These are phyloP conservation scores for Endothia cerciana DNA, from an alignment of 2,329 filamentous ascomycete genomes.

Conservation along the genomic window DNA sequence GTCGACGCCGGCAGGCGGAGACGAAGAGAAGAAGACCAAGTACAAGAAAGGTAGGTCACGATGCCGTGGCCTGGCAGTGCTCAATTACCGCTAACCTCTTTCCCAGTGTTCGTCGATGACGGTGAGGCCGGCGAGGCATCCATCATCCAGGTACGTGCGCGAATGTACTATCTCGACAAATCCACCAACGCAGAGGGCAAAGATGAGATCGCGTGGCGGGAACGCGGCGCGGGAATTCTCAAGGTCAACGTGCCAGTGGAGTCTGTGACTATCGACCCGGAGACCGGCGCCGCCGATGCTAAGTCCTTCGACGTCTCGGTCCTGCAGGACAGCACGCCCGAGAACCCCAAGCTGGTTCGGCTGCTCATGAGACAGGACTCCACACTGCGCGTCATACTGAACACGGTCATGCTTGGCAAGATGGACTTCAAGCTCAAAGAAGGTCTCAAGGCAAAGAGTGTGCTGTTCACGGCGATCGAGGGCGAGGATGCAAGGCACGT, in stretches of 20 bases:
- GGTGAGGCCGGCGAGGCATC: conserved; percentile 85
- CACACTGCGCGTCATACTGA: conserved; percentile 83
- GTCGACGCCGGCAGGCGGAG: conserved; percentile 47
- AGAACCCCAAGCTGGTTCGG: conserved; percentile 59
- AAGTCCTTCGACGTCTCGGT: conserved; percentile 60
- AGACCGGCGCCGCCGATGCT: conserved; percentile 52
- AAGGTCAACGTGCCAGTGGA: conserved; percentile 77
- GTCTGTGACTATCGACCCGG: conserved; percentile 57
- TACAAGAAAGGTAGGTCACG: conserved; percentile 68
- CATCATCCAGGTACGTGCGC: conserved; percentile 75
- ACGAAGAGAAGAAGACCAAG: conserved; percentile 68
- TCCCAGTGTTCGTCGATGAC: conserved; percentile 72
- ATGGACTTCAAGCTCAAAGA: conserved; percentile 82
- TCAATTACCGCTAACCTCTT: conserved; percentile 12
- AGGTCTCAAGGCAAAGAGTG: conserved; percentile 69
- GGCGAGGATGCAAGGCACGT: conserved; percentile 57
- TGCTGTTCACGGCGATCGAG: conserved; percentile 69
- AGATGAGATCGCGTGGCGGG: conserved; percentile 77
- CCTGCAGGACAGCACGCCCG: conserved; percentile 47
- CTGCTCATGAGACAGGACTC: conserved; percentile 92
- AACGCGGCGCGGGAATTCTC: conserved; percentile 81
- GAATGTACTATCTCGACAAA: conserved; percentile 80
- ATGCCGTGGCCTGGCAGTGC: background rate
- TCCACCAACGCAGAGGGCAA: conserved; percentile 23
- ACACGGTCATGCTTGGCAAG: conserved; percentile 77